Evolutionary conservation across 1,284 basidiomycete species (phyloP), one percentile per base, ranked within the genome.

Genomic region (Ceratobasidium sp.): DNA sequence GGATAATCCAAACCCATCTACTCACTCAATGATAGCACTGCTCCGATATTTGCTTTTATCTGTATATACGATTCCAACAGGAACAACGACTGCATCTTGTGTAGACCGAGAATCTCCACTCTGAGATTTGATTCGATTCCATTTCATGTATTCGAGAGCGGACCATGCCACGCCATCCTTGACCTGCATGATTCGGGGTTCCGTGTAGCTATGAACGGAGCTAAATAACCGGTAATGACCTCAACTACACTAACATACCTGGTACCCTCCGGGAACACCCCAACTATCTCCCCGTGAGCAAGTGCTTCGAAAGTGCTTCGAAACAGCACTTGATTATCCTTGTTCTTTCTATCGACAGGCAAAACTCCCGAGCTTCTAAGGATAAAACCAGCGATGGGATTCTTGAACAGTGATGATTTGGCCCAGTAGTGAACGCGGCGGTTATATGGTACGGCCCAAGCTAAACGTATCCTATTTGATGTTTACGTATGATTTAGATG

Each of bases 151-250:
- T 86, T 98, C 97, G 80, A 98, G 88, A 3, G 96, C 95, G 46
- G 96, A 93, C 96, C 96, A 98, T 9, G 95, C 91, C n/a, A 94
- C 94, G 33, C 97, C 97, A 82, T 98, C 96, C 84, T 99, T 99
- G 82, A 99, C 90, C 79, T 95, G 93, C 89, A 97, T 94, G 82
- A 99, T 93, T 77, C 91, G 90, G 3, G 96, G 96, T 82, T 97
- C 94, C 0, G 96, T 98, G 80, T 88, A 85, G 59, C 87, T 84
- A 23, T 86, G 85, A 23, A 50, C 33, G 26, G 48, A 64, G n/a
- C 56, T 15, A 65, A 28, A 28, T 40, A 54, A 20, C 5, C 13
- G 26, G 1, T 33, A 12, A 23, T 17, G 17, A 9, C 28, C 2
- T 20, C 7, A 10, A 65, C 17, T 26, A n/a, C 12, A 50, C 10